Percentiles rank a stretch among this genome's conserved stretches.
Evolutionary conservation across 768 basidiomycete species (phyloP).

Genomic region (Russula olivacea): DNA sequence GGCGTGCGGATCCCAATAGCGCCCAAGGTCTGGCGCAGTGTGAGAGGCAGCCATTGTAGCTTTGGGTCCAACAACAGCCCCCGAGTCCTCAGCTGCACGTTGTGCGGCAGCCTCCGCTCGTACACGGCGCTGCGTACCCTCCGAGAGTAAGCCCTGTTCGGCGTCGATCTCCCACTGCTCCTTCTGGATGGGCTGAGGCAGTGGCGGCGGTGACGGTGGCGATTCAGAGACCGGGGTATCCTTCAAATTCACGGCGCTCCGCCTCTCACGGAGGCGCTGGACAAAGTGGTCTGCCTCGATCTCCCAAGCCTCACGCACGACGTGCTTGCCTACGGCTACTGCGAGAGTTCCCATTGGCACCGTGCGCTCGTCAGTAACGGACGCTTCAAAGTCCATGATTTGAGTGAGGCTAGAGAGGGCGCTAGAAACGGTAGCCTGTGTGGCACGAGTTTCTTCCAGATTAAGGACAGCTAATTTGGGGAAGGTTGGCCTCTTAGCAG

Average conservation of each 20-base stretch:
- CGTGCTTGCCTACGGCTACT: conserved; percentile 62
- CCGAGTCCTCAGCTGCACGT: background rate
- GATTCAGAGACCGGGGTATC: conserved; percentile 3
- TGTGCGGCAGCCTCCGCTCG: conserved; percentile 41
- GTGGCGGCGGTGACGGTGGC: conserved; percentile 19
- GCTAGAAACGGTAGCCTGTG: conserved; percentile 38
- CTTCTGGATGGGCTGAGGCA: conserved; percentile 39
- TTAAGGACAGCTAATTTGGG: conserved; percentile 52
- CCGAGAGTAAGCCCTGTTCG: conserved; percentile 67
- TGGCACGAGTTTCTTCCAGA: conserved; percentile 59
- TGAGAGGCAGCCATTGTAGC: conserved; percentile 21
- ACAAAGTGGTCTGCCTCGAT: conserved; percentile 57
- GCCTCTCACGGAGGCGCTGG: conserved; percentile 28
- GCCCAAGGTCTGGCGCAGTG: conserved; percentile 12
- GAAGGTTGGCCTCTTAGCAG: conserved; percentile 36
- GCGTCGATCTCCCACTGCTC: conserved; percentile 80
- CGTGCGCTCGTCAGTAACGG: conserved; percentile 36
- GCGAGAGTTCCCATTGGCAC: conserved; percentile 6
- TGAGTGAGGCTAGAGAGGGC: conserved; percentile 47
- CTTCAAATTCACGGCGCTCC: conserved; percentile 26
- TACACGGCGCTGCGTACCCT: conserved; percentile 63
- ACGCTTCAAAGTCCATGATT: conserved; percentile 49
- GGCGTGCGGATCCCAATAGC: conserved; percentile 19
- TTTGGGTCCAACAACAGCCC: background rate
- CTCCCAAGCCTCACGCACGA: conserved; percentile 75